Evolutionary conservation across 257 asterid genomes (phyloP), one percentile per base, ranked within the genome.

Genomic region (Jacaranda copaia): DNA sequence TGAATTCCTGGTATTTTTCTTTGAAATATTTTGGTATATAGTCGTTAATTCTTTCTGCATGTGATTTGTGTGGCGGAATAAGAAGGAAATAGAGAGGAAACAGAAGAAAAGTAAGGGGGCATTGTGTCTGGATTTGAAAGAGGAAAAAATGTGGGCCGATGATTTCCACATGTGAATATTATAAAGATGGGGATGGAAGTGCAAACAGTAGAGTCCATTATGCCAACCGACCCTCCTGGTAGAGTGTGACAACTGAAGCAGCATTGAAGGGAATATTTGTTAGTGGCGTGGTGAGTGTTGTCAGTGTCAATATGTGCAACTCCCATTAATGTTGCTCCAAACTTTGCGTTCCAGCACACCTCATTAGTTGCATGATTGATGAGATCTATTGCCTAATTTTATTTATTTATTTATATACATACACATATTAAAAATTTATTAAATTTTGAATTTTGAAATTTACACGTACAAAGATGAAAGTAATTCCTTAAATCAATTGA

Each of bases 81-180:
- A 43, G 70, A 36, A 19, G 52, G 68, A 53, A 43, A 53, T 5
- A 4, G 70, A 38, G 70, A 38, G 74, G 53, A 56, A 38, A 11
- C 8, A 39, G 7, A 49, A 36, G 60, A 43, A 25, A 20, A 55
- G 32, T 16, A 15, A 25, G 4, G 38, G 39, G 45, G 11, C 18
- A 63, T 6, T 43, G 70, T 11, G 65, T 35, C 14, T 8, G 14
- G 32, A 42, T 42, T 53, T 8, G 52, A 42, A 5, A 20, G 43
- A 56, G 49, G 36, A 43, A 42, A 55, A 72, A 80, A 51, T 75
- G 77, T 69, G 84, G 77, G 42, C 32, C 51, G 73, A 60, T 74
- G 80, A 68, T n/a, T 75, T 69, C 61, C 80, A 52, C 83, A 74
- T 60, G 83, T 49, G 72, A 42, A 43, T 14, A 42, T 43, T 3